Evolutionary conservation across 441 rosid species (phyloP), one percentile per base, ranked within the genome.

Genomic region (Viola pubescens): DNA sequence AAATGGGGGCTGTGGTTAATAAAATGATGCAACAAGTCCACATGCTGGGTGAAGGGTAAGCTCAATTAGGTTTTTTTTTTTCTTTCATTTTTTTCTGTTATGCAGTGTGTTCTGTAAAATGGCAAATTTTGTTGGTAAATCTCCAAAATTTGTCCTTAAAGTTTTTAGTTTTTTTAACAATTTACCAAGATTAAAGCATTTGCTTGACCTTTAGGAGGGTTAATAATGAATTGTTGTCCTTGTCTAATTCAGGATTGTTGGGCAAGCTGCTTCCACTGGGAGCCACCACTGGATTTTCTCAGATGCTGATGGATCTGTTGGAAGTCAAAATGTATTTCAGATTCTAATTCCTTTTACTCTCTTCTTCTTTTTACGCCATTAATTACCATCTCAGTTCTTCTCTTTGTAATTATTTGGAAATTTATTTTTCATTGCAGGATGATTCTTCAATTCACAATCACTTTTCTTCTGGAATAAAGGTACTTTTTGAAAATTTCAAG

Each of bases 21-120:
- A 77, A 68, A 54, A 74, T 85, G 87, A 79, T 80, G 77, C 75
- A 60, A 9, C 81, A 82, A 66, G 77, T 75, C 70, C 97, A 79
- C 64, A 70, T 81, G 64, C 69, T 86, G 9, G 94, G 96, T 64
- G 90, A 87, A 80, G 94, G 97, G 97, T 92, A 83, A 62, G 88
- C 78, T 59, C 34, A 46, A 42, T 55, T 9, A 6, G 7, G 9
- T 47, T 37, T 42, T 55, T 14, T 62, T 37, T 48, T n/a, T n/a
- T n/a, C n/a, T n/a, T n/a, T n/a, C n/a, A n/a, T 47, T 9, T 49
- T n/a, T 37, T 57, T 43, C 4, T 9, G 0, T n/a, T n/a, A n/a
- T n/a, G n/a, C n/a, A n/a, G n/a, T n/a, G n/a, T n/a, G n/a, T n/a
- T n/a, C n/a, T n/a, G n/a, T n/a, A n/a, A n/a, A n/a, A n/a, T n/a